These are phyloP conservation scores for Penicillium glabrum DNA, from an alignment of 2,329 filamentous ascomycete genomes.

Conservation along the genomic window DNA sequence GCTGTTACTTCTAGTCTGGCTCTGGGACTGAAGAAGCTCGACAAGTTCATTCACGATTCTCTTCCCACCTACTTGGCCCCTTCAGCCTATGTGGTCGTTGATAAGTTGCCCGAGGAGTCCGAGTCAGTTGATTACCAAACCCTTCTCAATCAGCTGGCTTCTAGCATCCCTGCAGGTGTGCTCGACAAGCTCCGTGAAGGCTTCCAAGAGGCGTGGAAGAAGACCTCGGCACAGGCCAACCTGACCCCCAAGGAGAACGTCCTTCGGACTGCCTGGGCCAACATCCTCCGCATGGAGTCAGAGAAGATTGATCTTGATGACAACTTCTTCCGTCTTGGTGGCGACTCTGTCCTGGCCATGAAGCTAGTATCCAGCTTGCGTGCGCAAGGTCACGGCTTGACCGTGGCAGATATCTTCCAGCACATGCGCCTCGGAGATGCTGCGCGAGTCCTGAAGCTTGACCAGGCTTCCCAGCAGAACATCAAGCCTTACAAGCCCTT, in stretches of 20 bases:
- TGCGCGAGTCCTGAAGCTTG: slow-evolving; percentile 49
- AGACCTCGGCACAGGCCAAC: slow-evolving; percentile 24
- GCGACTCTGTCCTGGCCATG: slow-evolving; percentile 63
- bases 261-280: slow-evolving; percentile 33
- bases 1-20: slow-evolving; percentile 33
- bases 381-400: slow-evolving; percentile 42
- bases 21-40: slow-evolving; percentile 40
- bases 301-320: slow-evolving; percentile 54
- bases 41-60: slow-evolving; percentile 45
- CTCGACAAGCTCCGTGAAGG: slow-evolving; percentile 13
- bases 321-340: slow-evolving; percentile 62
- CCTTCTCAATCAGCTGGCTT: slow-evolving; percentile 30
- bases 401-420: slow-evolving; percentile 53
- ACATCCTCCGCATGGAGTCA: slow-evolving; percentile 22
- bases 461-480: slow-evolving; percentile 25
- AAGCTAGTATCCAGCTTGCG: slow-evolving; percentile 50
- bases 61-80: slow-evolving; percentile 49
- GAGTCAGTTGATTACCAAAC: slow-evolving; percentile 30
- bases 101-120: slow-evolving; percentile 33
- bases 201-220: slow-evolving; percentile 35
- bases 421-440: slow-evolving; percentile 51
- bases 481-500: slow-evolving; percentile 47
- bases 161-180: slow-evolving; percentile 10
- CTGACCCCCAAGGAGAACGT: slow-evolving; percentile 39
- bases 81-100: slow-evolving; percentile 43